These are phyloP conservation scores for Annulohypoxylon bovei DNA, from an alignment of 495 filamentous ascomycete species.

Conservation along the genomic window DNA sequence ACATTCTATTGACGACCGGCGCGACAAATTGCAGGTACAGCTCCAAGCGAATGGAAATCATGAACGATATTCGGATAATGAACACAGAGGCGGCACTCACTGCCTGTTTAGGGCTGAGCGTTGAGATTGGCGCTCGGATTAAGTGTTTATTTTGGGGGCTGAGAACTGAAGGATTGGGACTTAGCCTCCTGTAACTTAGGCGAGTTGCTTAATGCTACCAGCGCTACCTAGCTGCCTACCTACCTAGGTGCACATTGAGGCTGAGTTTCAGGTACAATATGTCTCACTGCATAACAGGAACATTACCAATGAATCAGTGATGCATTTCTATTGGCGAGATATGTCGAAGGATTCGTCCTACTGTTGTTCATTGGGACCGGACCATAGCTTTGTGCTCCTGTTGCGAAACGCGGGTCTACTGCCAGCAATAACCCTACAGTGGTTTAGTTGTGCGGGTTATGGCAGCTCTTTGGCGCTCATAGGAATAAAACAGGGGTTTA, in stretches of 20 bases:
- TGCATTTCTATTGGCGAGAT: neutral
- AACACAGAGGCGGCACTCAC: neutral
- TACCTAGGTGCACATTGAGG: neutral
- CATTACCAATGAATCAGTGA: neutral
- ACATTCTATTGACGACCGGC: neutral
- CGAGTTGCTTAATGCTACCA: neutral
- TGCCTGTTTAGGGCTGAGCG: neutral
- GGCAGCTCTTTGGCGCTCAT: neutral
- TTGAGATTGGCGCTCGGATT: neutral
- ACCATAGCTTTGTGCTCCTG: neutral
- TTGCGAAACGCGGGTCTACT: neutral
- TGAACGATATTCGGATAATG: neutral
- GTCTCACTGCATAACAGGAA: neutral
- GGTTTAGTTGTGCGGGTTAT: neutral
- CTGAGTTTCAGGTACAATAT: neutral
- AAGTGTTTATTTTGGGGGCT: neutral
- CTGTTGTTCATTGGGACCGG: neutral
- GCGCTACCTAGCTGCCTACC: too few species aligned
- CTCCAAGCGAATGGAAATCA: neutral
- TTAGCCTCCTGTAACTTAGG: neutral
- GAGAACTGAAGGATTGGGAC: neutral
- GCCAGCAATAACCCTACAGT: neutral
- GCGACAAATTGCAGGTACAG: neutral
- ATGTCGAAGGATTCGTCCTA: neutral
- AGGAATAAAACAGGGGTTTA: neutral